phyloP scores from a whole-genome alignment of 2,329 filamentous ascomycete species.

The Alternaria brassicicola region DNA sequence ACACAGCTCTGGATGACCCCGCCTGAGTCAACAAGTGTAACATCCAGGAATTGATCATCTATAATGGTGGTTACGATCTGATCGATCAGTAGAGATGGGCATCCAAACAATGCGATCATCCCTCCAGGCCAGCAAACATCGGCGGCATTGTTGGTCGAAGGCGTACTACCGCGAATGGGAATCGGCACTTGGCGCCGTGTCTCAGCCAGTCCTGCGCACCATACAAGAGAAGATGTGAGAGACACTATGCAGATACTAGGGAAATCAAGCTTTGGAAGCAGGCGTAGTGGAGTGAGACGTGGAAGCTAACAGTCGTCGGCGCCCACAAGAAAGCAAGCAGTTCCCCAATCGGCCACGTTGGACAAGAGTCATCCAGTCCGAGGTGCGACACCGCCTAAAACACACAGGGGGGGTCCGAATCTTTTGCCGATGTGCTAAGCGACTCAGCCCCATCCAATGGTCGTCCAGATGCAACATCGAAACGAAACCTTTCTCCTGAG shows the following conservation, averaged over 20 bases:
- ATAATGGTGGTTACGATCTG: too few species aligned
- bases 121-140: not conserved
- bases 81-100: too few species aligned
- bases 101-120: too few species aligned
- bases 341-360: constrained; percentile 39
- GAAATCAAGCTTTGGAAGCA: not conserved
- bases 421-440: constrained; percentile 34
- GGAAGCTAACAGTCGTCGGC: not conserved
- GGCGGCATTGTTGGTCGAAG: too few species aligned
- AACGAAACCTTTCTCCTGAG: constrained; percentile 37
- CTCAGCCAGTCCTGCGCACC: not conserved
- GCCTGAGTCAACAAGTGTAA: too few species aligned
- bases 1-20: too few species aligned
- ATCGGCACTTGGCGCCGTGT: constrained; percentile 9
- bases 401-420: constrained; percentile 34
- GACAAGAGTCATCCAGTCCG: constrained; percentile 22
- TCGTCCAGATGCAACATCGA: constrained; percentile 17
- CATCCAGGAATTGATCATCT: too few species aligned
- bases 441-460: constrained; percentile 38
- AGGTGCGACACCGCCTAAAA: constrained; percentile 42
- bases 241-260: not conserved
- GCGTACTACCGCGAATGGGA: not conserved
- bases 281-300: not conserved
- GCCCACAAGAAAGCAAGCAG: constrained; percentile 9
- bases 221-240: not conserved